Conservation (phyloP, 208 protist genomes). For the Phytomonas sp. region DNA sequence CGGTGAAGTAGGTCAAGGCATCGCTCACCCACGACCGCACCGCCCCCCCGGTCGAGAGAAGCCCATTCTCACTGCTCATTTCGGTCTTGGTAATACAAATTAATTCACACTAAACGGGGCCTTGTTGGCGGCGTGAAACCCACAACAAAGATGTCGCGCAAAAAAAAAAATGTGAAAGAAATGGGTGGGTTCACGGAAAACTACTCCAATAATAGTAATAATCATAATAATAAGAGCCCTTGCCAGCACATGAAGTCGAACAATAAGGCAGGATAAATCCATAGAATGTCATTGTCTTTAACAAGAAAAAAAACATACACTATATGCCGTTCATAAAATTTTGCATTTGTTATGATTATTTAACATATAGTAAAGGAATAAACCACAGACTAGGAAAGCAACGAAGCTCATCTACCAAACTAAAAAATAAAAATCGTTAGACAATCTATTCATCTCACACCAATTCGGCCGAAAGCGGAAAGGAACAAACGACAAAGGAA, state of each 20-base stretch:
- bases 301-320: not conserved
- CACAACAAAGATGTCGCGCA: not conserved
- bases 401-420: conserved; percentile 11
- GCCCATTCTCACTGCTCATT: not conserved
- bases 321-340: conserved; percentile 4
- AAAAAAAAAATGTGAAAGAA: not conserved
- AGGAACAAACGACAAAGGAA: conserved; percentile 7
- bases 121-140: not conserved
- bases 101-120: not conserved
- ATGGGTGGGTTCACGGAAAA: not conserved
- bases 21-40: not conserved
- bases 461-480: not conserved
- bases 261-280: not conserved
- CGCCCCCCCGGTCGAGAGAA: not conserved
- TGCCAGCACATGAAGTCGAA: not conserved
- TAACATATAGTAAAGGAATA: conserved; percentile 12
- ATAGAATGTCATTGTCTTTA: not conserved
- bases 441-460: conserved; percentile 1
- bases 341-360: conserved; percentile 1
- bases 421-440: conserved; percentile 7
- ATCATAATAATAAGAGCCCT: not conserved
- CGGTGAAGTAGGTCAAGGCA: not conserved
- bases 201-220: not conserved
- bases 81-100: not conserved
- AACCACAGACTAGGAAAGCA: conserved; percentile 10